These are phyloP conservation scores for Sarocladium strictum DNA, from an alignment of 2,329 filamentous ascomycete genomes.

Conservation along the genomic window DNA sequence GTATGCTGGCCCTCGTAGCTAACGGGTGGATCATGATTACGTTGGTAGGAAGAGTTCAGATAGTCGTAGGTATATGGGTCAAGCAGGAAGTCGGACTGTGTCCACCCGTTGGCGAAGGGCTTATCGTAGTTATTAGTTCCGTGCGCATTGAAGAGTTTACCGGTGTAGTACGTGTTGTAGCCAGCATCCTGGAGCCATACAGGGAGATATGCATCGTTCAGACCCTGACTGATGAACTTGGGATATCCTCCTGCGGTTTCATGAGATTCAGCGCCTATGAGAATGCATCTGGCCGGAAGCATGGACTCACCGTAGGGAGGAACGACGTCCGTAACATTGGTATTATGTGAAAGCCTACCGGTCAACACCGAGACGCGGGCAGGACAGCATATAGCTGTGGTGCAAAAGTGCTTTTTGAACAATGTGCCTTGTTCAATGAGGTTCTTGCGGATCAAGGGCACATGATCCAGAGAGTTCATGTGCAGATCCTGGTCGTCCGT, in stretches of 20 bases:
- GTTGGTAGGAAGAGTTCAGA: slow-evolving; percentile 43
- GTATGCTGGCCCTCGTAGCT: slow-evolving; percentile 35
- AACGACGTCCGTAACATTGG: slow-evolving; percentile 56
- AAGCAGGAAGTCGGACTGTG: slow-evolving; percentile 35
- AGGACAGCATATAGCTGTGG: slow-evolving; percentile 61
- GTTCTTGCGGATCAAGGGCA: slow-evolving; percentile 50
- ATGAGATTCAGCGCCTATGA: slow-evolving; percentile 20
- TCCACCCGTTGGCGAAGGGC: slow-evolving; percentile 50
- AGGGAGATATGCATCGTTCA: slow-evolving; percentile 43
- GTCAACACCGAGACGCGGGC: slow-evolving; percentile 61
- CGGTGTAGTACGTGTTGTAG: slow-evolving; percentile 47
- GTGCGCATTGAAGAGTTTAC: slow-evolving; percentile 48
- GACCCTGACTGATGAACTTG: slow-evolving; percentile 42
- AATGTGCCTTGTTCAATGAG: slow-evolving; percentile 51
- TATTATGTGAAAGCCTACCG: slow-evolving; percentile 62
- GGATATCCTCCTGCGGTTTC: slow-evolving; percentile 31
- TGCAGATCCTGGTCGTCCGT: slow-evolving; percentile 63
- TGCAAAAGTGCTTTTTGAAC: slow-evolving; percentile 60
- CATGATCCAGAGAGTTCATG: slow-evolving; percentile 55
- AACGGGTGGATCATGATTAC: slow-evolving; percentile 30
- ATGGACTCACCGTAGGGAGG: slow-evolving; percentile 34
- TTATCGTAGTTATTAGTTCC: slow-evolving; percentile 41
- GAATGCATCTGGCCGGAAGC: too few relatives aligned
- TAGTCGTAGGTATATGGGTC: slow-evolving; percentile 35
- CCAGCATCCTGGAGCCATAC: slow-evolving; percentile 44